Base-by-base conservation (phyloP, 306 rosid genomes). In the Ormosia semicastrata region DNA sequence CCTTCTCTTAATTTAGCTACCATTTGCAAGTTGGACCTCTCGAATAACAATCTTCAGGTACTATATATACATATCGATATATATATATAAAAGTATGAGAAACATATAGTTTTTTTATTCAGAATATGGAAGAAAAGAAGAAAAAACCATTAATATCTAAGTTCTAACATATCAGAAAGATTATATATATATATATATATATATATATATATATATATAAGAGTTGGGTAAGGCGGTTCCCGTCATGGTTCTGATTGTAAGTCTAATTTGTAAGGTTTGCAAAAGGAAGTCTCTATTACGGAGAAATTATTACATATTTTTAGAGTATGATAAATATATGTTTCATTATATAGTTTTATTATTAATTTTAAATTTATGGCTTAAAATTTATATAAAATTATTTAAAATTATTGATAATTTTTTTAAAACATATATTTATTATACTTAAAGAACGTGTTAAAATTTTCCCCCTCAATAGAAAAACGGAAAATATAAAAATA, bases 31-130 rank as follows among this genome's bases (percentile, higher is more conserved):
- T 86, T 95, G 71, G 93, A 95, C 63, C 97, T 95, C 81, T 95
- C 99, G 75, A 95, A 92, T 58, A 95, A 95, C 86, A 91, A 95
- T 82, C 94, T 95, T 54, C 96, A 90, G 99, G 99, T 92, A 80
- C 6, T 6, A 0, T 2, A 2, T 24, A 24, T 24, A n/a, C n/a
- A n/a, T n/a, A n/a, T n/a, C 0, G 0, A 34, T 15, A 7, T 3
- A 8, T 6, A 4, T 32, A 60, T 2, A 13, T 33, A n/a, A n/a
- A n/a, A n/a, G n/a, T n/a, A 11, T 7, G 11, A 44, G 49, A 7
- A 9, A 44, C 49, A 56, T 18, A n/a, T 14, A 8, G 29, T 0
- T 54, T 54, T n/a, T 54, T 15, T 15, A 54, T 54, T 54, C 30
- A 59, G 29, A 12, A 62, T 12, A 10, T 33, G 17, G 3, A 32